A percentile compares a stretch with the other conserved stretches of the same genome.
Evolutionary conservation across 306 rosid genomes (phyloP).

Genomic region (Styphnolobium japonicum): DNA sequence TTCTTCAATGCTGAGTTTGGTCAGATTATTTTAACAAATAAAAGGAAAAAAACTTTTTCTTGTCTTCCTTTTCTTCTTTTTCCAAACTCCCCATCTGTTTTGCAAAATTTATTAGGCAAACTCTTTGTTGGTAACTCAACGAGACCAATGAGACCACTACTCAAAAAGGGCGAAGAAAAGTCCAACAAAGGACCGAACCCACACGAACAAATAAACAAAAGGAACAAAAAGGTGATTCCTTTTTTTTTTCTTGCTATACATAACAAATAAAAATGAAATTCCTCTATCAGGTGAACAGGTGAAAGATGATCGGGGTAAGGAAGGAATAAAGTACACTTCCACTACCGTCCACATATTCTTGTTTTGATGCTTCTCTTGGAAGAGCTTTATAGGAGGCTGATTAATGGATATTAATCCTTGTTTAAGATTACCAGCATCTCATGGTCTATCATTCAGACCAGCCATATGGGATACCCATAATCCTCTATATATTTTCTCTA

Average conservation of each 20-base stretch:
- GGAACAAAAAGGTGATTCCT: constrained; percentile 30
- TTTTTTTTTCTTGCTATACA: constrained; percentile 3
- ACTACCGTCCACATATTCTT: constrained; percentile 50
- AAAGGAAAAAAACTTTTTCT: background rate
- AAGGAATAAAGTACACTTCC: constrained; percentile 66
- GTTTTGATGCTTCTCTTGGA: constrained; percentile 36
- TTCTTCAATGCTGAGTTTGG: background rate
- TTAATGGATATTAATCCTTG: constrained; percentile 17
- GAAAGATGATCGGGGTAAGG: constrained; percentile 43
- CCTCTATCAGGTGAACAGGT: background rate
- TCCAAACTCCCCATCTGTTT: background rate
- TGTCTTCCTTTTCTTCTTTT: background rate
- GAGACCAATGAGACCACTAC: background rate
- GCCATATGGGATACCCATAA: background rate
- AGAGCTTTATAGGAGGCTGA: background rate
- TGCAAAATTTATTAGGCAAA: background rate
- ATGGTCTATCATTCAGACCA: background rate
- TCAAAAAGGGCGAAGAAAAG: constrained; percentile 15
- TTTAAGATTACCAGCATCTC: constrained; percentile 25
- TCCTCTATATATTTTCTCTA: constrained; percentile 6
- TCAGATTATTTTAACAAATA: background rate
- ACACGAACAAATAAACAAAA: background rate
- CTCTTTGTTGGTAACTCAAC: background rate
- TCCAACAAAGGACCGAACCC: constrained; percentile 12
- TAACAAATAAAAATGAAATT: constrained; percentile 15